phyloP scores from a whole-genome alignment of 495 filamentous ascomycete species.

The Diplogelasinospora grovesii region DNA sequence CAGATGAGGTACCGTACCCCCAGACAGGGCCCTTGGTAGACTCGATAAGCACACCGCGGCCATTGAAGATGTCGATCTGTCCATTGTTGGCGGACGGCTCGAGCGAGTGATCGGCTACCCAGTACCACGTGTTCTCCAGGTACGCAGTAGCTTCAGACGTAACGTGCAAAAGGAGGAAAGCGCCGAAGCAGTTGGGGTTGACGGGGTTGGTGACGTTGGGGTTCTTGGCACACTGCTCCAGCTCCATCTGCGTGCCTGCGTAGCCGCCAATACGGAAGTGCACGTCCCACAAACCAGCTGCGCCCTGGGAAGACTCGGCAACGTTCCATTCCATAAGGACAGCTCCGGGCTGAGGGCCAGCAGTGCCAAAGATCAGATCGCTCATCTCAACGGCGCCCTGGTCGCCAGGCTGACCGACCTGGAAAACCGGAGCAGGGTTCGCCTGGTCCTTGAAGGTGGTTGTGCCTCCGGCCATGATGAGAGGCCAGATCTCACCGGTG shows the following conservation, averaged over 20 bases:
- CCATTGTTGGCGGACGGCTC: constrained; percentile 68
- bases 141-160: constrained; percentile 65
- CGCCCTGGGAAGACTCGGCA: constrained; percentile 56
- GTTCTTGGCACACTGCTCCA: constrained; percentile 66
- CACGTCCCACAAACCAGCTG: constrained; percentile 82
- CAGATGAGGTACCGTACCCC: constrained; percentile 73
- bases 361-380: constrained; percentile 74
- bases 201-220: constrained; percentile 51
- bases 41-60: constrained; percentile 78
- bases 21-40: constrained; percentile 54
- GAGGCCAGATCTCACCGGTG: constrained; percentile 84
- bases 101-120: constrained; percentile 91
- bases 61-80: constrained; percentile 90
- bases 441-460: constrained; percentile 58
- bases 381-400: constrained; percentile 74
- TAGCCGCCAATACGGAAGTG: constrained; percentile 83
- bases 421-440: constrained; percentile 66
- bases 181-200: constrained; percentile 55
- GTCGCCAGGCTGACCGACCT: constrained; percentile 75
- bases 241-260: constrained; percentile 73
- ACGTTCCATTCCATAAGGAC: constrained; percentile 92
- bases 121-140: constrained; percentile 91
- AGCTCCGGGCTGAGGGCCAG: constrained; percentile 74
- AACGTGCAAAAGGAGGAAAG: constrained; percentile 79
- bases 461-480: constrained; percentile 75